These are phyloP conservation scores for Cystobasidium sp. DNA, from an alignment of 1,284 basidiomycete genomes.

Conservation along the genomic window DNA sequence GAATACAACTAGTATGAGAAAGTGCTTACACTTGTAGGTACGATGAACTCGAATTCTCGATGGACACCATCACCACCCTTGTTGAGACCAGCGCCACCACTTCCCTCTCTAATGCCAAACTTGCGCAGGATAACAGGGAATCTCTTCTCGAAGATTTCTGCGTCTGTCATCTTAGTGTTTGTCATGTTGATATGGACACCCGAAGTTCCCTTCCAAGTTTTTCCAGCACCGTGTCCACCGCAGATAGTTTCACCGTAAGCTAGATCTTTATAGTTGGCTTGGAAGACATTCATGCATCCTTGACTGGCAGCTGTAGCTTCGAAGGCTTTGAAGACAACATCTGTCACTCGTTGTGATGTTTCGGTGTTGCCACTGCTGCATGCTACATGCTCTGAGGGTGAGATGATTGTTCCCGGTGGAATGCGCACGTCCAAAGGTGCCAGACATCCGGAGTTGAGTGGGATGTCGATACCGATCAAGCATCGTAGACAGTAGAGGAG, in stretches of 20 bases:
- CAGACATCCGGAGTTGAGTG: conserved; percentile 89
- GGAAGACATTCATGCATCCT: conserved; percentile 63
- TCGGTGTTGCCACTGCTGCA: conserved; percentile 48
- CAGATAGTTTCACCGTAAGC: conserved; percentile 72
- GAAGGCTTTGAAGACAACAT: conserved; percentile 93
- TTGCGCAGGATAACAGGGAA: conserved; percentile 58
- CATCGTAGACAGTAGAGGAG: conserved; percentile 92
- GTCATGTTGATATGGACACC: conserved; percentile 49
- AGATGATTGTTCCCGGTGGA: conserved; percentile 76
- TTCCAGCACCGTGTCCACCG: conserved; percentile 89
- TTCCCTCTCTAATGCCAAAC: conserved; percentile 55
- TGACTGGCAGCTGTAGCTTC: conserved; percentile 89
- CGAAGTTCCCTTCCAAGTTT: conserved; percentile 76
- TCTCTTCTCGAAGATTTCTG: conserved; percentile 58
- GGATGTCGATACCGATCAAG: conserved; percentile 82
- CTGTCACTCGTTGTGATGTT: conserved; percentile 92
- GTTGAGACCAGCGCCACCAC: conserved; percentile 55
- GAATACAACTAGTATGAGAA: conserved; percentile 15
- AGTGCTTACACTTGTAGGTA: conserved; percentile 53
- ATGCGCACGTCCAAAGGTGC: conserved; percentile 72
- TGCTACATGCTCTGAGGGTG: conserved; percentile 65
- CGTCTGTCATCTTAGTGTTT: conserved; percentile 59
- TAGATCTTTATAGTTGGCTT: conserved; percentile 55
- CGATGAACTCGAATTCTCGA: conserved; percentile 56
- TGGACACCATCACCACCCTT: conserved; percentile 56